Evolutionary conservation across 768 basidiomycete genomes (phyloP), one percentile per base, ranked within the genome.

Genomic region (Mycena filopes): DNA sequence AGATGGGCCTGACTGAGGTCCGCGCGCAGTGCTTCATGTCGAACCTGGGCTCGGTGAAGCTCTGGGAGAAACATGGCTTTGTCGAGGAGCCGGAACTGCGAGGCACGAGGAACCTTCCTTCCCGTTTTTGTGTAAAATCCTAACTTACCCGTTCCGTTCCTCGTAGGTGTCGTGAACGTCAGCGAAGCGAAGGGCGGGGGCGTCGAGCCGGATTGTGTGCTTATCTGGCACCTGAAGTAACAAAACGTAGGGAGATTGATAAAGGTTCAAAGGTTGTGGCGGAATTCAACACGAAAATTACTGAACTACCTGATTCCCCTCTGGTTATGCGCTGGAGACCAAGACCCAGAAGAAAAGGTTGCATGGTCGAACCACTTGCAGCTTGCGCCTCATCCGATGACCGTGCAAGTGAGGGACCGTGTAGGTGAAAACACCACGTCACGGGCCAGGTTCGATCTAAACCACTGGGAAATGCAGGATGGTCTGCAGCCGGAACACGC

Each of bases 41-140:
- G 6, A 69, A 69, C 38, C 5, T 55, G 0, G 61, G 41, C 10
- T 65, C 59, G 15, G 59, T 54, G 20, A 58, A 53, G 36, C 23
- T 71, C 18, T 71, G 67, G 70, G 45, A 67, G 60, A 71, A 71
- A 48, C 21, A 55, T 31, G 70, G 67, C 15, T 71, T 71, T 15
- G 62, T 62, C 3, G 63, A 67, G 45, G 55, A 53, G 15, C 23
- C 38, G 25, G 26, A 25, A 20, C 3, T 55, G 53, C 53, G 67
- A 5, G 36, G 63, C 45, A 36, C 6, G 61, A n/a, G n/a, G n/a
- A n/a, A n/a, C n/a, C 55, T 36, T 28, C 6, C 4, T 55, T 26
- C n/a, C 31, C 40, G 12, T 40, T 25, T 8, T 41, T 5, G 12
- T 26, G 10, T 16, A 1, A 3, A 23, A 38, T 53, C 3, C 36